Base-by-base conservation (phyloP, 495 filamentous ascomycete species). In the Xylaria acuta region DNA sequence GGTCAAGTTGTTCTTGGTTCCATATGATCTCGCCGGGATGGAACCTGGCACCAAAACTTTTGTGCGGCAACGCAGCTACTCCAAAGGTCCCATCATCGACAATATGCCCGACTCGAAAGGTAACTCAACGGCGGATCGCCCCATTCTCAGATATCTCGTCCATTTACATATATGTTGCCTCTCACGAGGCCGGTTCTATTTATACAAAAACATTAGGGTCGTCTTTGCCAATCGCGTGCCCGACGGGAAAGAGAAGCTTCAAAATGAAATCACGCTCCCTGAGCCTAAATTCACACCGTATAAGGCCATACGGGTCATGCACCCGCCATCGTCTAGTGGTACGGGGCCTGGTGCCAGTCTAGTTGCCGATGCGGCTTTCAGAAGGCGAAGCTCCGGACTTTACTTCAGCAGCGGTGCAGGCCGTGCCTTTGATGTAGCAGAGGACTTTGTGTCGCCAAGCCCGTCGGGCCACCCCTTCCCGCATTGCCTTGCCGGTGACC, bases 171-270 rank as follows among this genome's bases (percentile, higher is more conserved):
- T 99, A 53, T 98, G 95, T 79, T 94, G 92, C 78, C 91, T 95
- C 11, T 90, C 90, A 2, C 90, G 89, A 64, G 94, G 94, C 43
- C 91, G 95, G 63, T 97, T 90, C 80, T 99, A 93, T 74, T 84
- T 99, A 3, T 94, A 98, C 84, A 97, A 95, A 76, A 92, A 87
- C 70, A 92, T 98, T 70, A 89, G 96, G 40, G 94, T 99, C 58
- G 96, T 99, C 3, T 99, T 99, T 80, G 96, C 96, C 66, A 99
- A 99, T 79, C 90, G 96, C 36, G 97, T 98, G 3, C 96, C 97
- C 0, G 96, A 99, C 77, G 96, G 94, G 36, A 98, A 98, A 78
- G 96, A 98, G 82, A 93, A 90, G 69, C 85, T 99, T 51, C 89
- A 92, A 9, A 98, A 97, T 77, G 96, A 99, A 78, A 92, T 95